Conservation (phyloP, 1,284 basidiomycete species). For the Ceratobasidium sp. region DNA sequence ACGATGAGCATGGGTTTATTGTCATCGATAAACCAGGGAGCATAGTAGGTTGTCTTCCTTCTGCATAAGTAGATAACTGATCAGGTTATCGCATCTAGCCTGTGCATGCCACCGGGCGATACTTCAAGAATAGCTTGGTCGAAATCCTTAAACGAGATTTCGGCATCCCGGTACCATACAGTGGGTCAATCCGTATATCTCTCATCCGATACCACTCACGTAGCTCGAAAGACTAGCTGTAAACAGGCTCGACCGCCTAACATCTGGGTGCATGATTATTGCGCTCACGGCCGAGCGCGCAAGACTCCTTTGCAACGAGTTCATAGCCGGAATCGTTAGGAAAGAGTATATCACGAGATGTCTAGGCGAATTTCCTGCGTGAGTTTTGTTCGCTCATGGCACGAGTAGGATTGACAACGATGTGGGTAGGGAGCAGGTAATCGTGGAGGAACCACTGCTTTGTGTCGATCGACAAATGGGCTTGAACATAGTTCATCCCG, state of each 20-base stretch:
- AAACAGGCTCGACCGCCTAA: constrained; percentile 93
- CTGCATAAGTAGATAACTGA: too few relatives aligned
- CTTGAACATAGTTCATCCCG: constrained; percentile 90
- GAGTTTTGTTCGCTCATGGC: constrained; percentile 48
- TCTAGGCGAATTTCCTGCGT: constrained; percentile 84
- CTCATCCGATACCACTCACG: background rate
- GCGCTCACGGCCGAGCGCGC: constrained; percentile 66
- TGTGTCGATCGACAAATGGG: constrained; percentile 97
- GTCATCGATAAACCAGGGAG: constrained; percentile 96
- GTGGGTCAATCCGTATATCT: constrained; percentile 57
- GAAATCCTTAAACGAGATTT: constrained; percentile 89
- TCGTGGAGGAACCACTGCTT: constrained; percentile 87
- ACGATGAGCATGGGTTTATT: constrained; percentile 81
- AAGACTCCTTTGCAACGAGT: constrained; percentile 73
- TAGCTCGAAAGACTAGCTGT: constrained; percentile 66
- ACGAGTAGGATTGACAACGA: background rate
- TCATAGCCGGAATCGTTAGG: constrained; percentile 77
- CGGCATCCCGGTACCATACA: constrained; percentile 82
- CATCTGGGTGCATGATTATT: constrained; percentile 96
- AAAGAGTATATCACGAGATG: constrained; percentile 94
- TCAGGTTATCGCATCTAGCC: constrained; percentile 73
- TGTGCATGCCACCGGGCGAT: constrained; percentile 88
- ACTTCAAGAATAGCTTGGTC: constrained; percentile 85
- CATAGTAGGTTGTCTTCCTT: constrained; percentile 77
- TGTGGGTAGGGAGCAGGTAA: constrained; percentile 68